Conservation (phyloP, 1,284 basidiomycete species). For the Ceraceosorus guamensis region DNA sequence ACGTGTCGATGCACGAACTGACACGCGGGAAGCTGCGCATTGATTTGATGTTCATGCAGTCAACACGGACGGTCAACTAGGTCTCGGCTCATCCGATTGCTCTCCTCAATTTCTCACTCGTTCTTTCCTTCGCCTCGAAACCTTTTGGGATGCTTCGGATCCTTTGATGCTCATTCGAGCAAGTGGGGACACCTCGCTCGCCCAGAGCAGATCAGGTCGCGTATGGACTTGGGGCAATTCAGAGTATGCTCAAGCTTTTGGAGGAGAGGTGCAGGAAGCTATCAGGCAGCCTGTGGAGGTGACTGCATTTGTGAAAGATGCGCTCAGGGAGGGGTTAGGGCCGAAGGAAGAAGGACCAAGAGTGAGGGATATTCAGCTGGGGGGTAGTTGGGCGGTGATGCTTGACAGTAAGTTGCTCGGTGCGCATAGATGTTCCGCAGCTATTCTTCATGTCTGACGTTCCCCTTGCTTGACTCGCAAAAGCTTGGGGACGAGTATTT, state of each 20-base stretch:
- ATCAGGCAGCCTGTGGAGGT: conserved; percentile 7
- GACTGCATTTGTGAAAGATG: background rate
- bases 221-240: conserved; percentile 14
- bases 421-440: too few relatives aligned
- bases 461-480: background rate
- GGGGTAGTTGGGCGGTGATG: conserved; percentile 7
- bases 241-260: conserved; percentile 11
- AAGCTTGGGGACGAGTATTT: conserved; percentile 9
- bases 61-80: conserved; percentile 14
- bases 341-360: background rate
- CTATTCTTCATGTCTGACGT: background rate
- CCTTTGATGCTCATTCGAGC: conserved; percentile 5
- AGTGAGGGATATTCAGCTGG: conserved; percentile 4
- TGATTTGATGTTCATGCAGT: too few relatives aligned
- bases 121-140: conserved; percentile 1
- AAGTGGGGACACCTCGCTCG: conserved; percentile 12
- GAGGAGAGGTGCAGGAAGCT: conserved; percentile 2
- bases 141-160: background rate
- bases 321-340: background rate
- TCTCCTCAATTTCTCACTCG: conserved; percentile 9
- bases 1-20: too few relatives aligned
- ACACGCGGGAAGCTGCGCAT: too few relatives aligned
- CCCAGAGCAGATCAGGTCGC: conserved; percentile 4
- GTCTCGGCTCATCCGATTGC: background rate
- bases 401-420: conserved; percentile 11